Conservation (phyloP, 257 asterid species). For the Solanum arcanum region DNA sequence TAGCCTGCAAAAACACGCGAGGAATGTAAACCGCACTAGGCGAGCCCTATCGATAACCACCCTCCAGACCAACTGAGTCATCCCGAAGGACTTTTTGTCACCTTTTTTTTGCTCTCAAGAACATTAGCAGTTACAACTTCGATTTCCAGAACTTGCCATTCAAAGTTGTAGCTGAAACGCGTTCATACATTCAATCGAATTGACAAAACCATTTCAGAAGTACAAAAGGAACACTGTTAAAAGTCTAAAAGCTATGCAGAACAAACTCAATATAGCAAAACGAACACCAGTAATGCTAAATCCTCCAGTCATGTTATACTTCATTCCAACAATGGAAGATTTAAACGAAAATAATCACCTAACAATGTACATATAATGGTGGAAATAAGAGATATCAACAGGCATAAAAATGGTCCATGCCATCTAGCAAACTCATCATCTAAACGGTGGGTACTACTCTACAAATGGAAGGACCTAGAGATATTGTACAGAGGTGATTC, state of each 20-base stretch:
- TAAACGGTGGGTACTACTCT: neutral
- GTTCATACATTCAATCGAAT: neutral
- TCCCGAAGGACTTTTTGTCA: neutral
- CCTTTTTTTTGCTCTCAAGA: neutral
- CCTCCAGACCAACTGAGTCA: too few relatives aligned
- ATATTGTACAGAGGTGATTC: conserved; percentile 1
- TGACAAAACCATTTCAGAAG: neutral
- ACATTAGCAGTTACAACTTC: neutral
- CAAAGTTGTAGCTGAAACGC: neutral
- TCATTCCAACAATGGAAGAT: neutral
- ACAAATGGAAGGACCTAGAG: neutral
- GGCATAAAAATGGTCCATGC: neutral
- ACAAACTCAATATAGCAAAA: neutral
- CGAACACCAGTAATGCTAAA: neutral
- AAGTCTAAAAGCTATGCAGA: neutral
- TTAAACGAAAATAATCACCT: neutral
- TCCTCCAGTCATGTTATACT: neutral
- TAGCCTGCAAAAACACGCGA: too few relatives aligned
- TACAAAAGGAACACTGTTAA: neutral
- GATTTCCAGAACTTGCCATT: neutral
- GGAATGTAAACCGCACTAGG: too few relatives aligned
- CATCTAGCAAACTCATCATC: neutral
- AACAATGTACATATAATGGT: neutral
- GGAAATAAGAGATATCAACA: neutral
- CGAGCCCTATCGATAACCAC: too few relatives aligned